These are phyloP conservation scores for Hymenoscyphus scutula DNA, from an alignment of 2,329 filamentous ascomycete species.

Conservation along the genomic window DNA sequence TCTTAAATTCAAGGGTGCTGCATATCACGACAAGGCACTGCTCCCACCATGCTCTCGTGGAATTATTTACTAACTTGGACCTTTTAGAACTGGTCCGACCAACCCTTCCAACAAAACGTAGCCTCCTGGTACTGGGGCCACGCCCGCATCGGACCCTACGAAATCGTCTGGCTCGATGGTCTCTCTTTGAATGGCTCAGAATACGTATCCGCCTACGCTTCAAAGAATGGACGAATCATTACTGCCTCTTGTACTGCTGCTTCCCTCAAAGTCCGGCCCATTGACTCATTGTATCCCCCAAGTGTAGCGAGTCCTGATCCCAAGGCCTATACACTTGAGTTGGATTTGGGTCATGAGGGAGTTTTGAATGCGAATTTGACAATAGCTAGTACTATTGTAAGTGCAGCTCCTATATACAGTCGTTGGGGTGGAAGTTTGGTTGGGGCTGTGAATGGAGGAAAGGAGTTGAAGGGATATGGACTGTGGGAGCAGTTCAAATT, in stretches of 20 bases:
- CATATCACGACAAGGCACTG: slow-evolving; percentile 46
- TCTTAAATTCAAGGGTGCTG: slow-evolving; percentile 39
- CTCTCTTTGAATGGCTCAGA: slow-evolving; percentile 31
- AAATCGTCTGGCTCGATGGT: slow-evolving; percentile 45
- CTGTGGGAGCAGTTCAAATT: slow-evolving; percentile 12
- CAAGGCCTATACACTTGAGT: neutral
- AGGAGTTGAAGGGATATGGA: neutral
- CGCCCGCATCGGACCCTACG: slow-evolving; percentile 41
- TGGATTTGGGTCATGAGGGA: slow-evolving; percentile 13
- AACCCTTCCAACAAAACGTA: slow-evolving; percentile 36
- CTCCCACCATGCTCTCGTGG: neutral
- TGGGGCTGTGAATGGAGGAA: neutral
- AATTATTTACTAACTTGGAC: neutral
- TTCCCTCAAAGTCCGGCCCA: slow-evolving; percentile 23
- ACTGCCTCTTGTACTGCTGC: slow-evolving; percentile 29
- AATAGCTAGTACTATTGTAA: neutral
- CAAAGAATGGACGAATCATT: slow-evolving; percentile 33
- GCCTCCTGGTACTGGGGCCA: slow-evolving; percentile 47
- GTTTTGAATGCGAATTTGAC: slow-evolving; percentile 5
- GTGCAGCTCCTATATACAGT: neutral
- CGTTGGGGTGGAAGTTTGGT: slow-evolving; percentile 6
- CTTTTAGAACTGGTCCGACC: slow-evolving; percentile 43
- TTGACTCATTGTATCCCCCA: slow-evolving; percentile 9
- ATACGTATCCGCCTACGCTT: slow-evolving; percentile 34
- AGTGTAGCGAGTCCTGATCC: neutral